Evolutionary conservation across 352 stramenopile genomes (phyloP).

Genomic region (Phytophthora europaea): DNA sequence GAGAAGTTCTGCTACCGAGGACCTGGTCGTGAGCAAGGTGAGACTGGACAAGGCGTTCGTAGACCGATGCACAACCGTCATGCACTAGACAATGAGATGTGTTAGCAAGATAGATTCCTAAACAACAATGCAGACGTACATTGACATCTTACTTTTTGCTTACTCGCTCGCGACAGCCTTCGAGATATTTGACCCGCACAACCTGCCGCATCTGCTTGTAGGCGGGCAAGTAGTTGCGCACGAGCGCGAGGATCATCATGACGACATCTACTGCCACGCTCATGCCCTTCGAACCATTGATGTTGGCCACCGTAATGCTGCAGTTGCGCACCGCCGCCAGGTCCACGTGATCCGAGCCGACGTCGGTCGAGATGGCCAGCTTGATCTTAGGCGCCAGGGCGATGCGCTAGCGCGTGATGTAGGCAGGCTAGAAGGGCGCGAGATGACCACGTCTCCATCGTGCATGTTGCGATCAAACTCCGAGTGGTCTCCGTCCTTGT

Average conservation of each 20-base stretch:
- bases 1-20: no score
- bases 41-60: no score
- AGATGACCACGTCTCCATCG: constrained; percentile 57
- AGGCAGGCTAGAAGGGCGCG: constrained; percentile 61
- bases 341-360: constrained; percentile 60
- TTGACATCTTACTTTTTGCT: no score
- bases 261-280: constrained; percentile 57
- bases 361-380: constrained; percentile 50
- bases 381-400: constrained; percentile 54
- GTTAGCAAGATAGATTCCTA: no score
- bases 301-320: constrained; percentile 52
- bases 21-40: no score
- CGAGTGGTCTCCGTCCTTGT: constrained; percentile 60
- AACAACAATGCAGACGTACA: no score
- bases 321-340: constrained; percentile 49
- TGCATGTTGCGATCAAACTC: constrained; percentile 48
- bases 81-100: no score
- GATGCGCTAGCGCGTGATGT: constrained; percentile 54
- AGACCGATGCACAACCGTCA: no score
- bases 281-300: constrained; percentile 57
- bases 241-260: constrained; percentile 51
- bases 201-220: constrained; percentile 57
- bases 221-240: constrained; percentile 61
- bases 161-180: no score
- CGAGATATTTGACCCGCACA: no score